phyloP scores from a whole-genome alignment of 208 protist genomes.

The Acanthamoeba lenticulata region DNA sequence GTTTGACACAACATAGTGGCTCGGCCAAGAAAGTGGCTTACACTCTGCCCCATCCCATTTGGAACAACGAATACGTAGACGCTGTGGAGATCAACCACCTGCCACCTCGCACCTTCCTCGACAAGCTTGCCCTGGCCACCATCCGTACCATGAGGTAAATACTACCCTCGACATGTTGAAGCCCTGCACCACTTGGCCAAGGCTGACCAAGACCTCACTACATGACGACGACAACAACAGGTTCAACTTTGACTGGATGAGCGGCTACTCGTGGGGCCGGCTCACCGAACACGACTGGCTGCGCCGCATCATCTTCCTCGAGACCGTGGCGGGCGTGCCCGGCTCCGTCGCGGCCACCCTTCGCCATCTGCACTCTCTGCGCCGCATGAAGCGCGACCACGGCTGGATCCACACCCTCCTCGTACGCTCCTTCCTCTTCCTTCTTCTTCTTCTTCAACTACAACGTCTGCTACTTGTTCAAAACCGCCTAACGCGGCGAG shows the following conservation, averaged over 20 bases:
- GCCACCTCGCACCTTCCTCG: conserved; percentile 65
- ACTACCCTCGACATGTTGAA: neutral
- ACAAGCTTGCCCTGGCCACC: conserved; percentile 69
- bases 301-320: conserved; percentile 86
- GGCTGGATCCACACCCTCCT: conserved; percentile 93
- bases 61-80: neutral
- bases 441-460: neutral
- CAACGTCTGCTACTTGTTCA: neutral
- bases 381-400: conserved; percentile 88
- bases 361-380: conserved; percentile 88
- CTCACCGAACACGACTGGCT: conserved; percentile 71
- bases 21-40: neutral
- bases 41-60: conserved; percentile 36
- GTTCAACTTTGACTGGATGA: conserved; percentile 84
- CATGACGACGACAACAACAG: conserved; percentile 24
- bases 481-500: neutral
- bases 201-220: neutral
- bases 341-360: conserved; percentile 88
- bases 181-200: neutral
- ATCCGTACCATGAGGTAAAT: conserved; percentile 69
- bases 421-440: neutral
- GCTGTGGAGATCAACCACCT: conserved; percentile 79
- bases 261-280: conserved; percentile 73
- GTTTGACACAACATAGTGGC: neutral
- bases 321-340: conserved; percentile 88